Base-by-base conservation (phyloP, 192 early-diverging fungal species). In the Rhizophlyctis rosea region DNA sequence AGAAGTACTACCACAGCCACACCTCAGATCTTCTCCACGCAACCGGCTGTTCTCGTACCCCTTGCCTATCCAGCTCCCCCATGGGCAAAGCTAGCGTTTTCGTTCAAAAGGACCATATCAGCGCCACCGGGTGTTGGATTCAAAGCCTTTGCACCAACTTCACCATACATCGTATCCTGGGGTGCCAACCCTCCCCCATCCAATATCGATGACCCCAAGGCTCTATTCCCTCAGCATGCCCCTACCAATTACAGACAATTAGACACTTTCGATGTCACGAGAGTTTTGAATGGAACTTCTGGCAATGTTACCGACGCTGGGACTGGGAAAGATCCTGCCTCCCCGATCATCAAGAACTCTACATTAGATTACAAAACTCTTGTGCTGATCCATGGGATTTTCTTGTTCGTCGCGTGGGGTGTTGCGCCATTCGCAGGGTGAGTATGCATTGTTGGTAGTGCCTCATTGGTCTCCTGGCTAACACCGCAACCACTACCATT, bases 341-440 rank as follows among this genome's bases (percentile, higher is more conserved):
- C 50, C 49, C 32, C 33, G 33, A 30, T 9, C 27, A 16, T 47
- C 35, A 65, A 31, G 2, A 39, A 29, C 32, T n/a, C n/a, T n/a
- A n/a, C n/a, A n/a, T n/a, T n/a, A n/a, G n/a, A n/a, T n/a, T n/a
- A n/a, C n/a, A n/a, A n/a, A n/a, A 24, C 28, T 0, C 57, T 72
- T 9, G 39, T n/a, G n/a, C n/a, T 39, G 7, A 30, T 69, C 9
- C 81, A 83, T 60, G 81, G 78, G 2, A 25, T 59, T 24, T 16
- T 83, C 28, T 77, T 83, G 77, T 64, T 69, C 50, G 34, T 76
- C 47, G 81, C 76, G 5, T 83, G 78, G 78, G 53, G 49, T 3
- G 57, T 80, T 5, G 71, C 75, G 2, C 65, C 72, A 21, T 31
- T 73, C 48, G 80, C 59, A 2, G 39, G 39, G 39, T 44, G 18